Percentiles rank a stretch among this genome's conserved stretches.
phyloP scores from a whole-genome alignment of 2,329 filamentous ascomycete genomes.

The Sarocladium oryzae region DNA sequence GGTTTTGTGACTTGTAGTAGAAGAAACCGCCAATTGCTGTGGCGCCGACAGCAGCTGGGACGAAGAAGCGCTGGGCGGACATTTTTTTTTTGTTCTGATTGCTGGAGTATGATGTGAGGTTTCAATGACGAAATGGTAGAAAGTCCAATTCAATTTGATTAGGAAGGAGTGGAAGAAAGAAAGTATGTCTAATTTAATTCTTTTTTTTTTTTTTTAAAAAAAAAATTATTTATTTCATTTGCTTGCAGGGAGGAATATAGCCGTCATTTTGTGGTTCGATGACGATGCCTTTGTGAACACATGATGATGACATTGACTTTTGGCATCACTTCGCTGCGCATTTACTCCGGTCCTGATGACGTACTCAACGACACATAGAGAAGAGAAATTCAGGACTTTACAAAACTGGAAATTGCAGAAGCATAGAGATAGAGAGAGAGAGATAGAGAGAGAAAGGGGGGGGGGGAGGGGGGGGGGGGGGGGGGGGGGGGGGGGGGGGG shows the following conservation, averaged over 20 bases:
- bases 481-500: too few species aligned
- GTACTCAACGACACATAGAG: too few species aligned
- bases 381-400: too few species aligned
- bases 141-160: neutral
- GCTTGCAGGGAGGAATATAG: neutral
- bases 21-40: conserved; percentile 16
- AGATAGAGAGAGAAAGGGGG: too few species aligned
- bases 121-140: neutral
- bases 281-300: conserved; percentile 1
- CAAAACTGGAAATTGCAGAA: too few species aligned
- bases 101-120: neutral
- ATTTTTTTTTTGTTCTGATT: neutral
- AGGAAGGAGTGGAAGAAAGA: neutral
- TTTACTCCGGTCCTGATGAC: too few species aligned
- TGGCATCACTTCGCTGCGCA: neutral
- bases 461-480: too few species aligned
- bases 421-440: too few species aligned
- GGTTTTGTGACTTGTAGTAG: conserved; percentile 18
- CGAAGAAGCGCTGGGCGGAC: conserved; percentile 8
- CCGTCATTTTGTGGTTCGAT: conserved; percentile 6
- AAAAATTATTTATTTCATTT: neutral
- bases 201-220: too few species aligned
- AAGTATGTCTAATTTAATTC: too few species aligned
- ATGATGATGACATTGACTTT: conserved; percentile 11
- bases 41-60: conserved; percentile 13